Conservation (phyloP, 139 green algal species). For the Chlorella sp. region DNA sequence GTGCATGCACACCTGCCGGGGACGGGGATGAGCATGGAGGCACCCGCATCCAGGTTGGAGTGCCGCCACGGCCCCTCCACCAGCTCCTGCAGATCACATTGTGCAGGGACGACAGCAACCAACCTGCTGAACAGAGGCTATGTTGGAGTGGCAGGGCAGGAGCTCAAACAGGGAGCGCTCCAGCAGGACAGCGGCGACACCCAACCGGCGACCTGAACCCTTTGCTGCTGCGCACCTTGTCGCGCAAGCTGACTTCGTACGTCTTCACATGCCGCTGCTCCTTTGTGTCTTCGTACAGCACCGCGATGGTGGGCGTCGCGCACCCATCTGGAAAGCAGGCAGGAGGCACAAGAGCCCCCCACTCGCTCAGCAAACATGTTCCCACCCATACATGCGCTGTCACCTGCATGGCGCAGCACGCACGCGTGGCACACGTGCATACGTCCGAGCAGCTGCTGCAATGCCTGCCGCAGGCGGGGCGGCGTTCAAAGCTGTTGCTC, state of each 20-base stretch:
- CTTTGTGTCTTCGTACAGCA: constrained; percentile 96
- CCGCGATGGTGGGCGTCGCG: constrained; percentile 76
- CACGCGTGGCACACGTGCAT: too few species aligned
- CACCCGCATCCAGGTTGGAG: constrained; percentile 84
- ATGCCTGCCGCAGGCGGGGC: too few species aligned
- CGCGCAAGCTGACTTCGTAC: constrained; percentile 77
- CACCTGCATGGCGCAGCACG: too few species aligned
- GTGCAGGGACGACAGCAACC: neutral
- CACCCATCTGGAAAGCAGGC: neutral
- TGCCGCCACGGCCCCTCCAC: constrained; percentile 83
- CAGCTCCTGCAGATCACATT: constrained; percentile 66
- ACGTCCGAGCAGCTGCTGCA: too few species aligned
- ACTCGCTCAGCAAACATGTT: too few species aligned
- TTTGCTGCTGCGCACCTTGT: constrained; percentile 82
- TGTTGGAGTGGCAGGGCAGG: too few species aligned
- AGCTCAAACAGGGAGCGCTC: too few species aligned
- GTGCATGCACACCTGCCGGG: constrained; percentile 48
- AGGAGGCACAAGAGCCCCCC: neutral
- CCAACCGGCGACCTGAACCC: too few species aligned
- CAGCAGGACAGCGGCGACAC: too few species aligned
- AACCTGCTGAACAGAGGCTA: too few species aligned
- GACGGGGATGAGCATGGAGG: constrained; percentile 86
- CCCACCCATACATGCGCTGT: too few species aligned
- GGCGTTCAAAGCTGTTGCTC: too few species aligned
- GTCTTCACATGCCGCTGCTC: constrained; percentile 90